Conservation (phyloP, 768 basidiomycete species). For the Boletus sensibilis region DNA sequence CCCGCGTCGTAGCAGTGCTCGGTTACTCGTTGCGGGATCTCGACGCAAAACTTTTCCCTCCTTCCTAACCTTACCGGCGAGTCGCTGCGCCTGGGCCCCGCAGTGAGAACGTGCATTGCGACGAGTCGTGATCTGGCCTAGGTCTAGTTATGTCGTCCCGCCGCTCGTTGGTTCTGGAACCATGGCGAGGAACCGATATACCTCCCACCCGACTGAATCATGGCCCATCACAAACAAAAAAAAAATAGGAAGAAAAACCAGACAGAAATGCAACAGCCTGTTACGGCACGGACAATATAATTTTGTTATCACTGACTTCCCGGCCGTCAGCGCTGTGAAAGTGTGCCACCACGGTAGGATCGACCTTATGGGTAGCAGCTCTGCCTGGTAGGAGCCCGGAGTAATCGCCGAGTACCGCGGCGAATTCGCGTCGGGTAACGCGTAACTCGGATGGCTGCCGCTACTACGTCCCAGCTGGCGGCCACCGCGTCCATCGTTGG, state of each 20-base stretch:
- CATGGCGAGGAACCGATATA: background rate
- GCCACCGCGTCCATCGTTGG: background rate
- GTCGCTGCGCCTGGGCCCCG: too few species aligned
- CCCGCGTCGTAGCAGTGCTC: too few species aligned
- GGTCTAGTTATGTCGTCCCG: background rate
- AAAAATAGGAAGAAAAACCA: background rate
- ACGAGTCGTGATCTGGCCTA: background rate
- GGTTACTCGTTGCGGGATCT: too few species aligned
- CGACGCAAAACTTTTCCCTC: background rate
- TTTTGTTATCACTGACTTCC: background rate
- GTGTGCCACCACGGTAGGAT: background rate
- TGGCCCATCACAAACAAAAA: background rate
- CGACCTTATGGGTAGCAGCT: background rate
- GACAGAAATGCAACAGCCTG: background rate
- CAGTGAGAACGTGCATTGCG: background rate
- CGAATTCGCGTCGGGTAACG: background rate
- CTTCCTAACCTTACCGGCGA: too few species aligned
- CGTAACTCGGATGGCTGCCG: background rate
- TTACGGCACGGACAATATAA: background rate
- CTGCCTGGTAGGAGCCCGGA: background rate
- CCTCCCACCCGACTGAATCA: background rate
- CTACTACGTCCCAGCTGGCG: background rate
- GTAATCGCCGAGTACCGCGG: background rate
- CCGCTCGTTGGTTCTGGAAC: too few species aligned
- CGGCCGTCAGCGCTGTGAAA: background rate